These are phyloP conservation scores for Xylariaceae sp. DNA, from an alignment of 2,329 filamentous ascomycete species.

Conservation along the genomic window DNA sequence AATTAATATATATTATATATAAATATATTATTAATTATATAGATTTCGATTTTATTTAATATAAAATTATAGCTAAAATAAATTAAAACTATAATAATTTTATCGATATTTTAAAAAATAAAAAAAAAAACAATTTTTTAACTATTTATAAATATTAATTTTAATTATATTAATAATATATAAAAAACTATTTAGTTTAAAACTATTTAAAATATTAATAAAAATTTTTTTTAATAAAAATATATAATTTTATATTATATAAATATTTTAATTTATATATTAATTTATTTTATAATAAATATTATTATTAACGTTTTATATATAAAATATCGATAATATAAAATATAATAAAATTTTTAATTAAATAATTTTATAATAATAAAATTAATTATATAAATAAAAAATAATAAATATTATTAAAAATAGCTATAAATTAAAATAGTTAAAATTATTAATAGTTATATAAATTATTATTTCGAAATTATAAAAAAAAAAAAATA, in stretches of 20 bases:
- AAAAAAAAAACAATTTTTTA: neutral
- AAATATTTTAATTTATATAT: neutral
- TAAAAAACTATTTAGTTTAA: neutral
- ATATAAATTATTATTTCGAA: neutral
- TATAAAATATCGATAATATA: neutral
- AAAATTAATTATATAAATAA: neutral
- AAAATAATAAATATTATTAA: neutral
- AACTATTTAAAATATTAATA: neutral
- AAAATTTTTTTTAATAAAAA: neutral
- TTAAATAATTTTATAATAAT: neutral
- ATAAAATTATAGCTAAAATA: no score
- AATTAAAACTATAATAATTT: no score
- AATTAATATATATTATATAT: neutral
- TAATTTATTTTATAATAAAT: neutral
- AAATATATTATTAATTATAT: neutral
- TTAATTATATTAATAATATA: neutral
- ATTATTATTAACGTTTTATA: neutral
- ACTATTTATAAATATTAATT: neutral
- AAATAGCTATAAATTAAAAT: neutral
- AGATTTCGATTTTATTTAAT: neutral
- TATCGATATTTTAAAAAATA: neutral
- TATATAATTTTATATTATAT: neutral
- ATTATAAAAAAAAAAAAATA: neutral
- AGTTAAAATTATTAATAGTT: neutral
- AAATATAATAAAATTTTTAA: neutral